phyloP scores from a whole-genome alignment of 2,329 filamentous ascomycete genomes.

The Monosporascus sp. region DNA sequence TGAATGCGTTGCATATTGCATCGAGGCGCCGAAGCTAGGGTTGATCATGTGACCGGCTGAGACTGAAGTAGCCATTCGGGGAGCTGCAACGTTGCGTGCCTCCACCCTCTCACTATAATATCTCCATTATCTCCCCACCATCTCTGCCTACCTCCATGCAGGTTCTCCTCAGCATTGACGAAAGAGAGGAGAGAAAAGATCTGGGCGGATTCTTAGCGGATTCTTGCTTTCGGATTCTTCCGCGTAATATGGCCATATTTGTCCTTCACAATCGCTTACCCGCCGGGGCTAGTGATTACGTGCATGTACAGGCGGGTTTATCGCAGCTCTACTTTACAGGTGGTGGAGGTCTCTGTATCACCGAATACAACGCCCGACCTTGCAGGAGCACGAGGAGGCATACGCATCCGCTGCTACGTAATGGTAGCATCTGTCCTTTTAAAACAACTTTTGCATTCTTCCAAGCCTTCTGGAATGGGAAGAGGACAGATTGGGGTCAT shows the following conservation, averaged over 20 bases:
- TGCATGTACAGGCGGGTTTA: constrained; percentile 17
- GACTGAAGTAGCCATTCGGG: background rate
- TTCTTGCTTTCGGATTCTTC: constrained; percentile 11
- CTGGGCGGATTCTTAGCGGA: constrained; percentile 6
- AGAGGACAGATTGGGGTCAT: background rate
- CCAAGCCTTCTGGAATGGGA: background rate
- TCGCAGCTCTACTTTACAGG: background rate
- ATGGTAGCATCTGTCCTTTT: background rate
- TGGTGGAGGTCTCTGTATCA: background rate
- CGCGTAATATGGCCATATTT: constrained; percentile 2
- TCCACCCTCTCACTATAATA: no score
- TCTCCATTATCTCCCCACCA: background rate
- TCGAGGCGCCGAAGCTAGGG: background rate
- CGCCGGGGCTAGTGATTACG: constrained; percentile 25
- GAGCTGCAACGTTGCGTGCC: background rate
- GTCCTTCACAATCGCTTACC: constrained; percentile 15
- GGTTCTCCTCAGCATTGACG: background rate
- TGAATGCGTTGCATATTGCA: background rate
- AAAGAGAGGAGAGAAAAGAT: background rate
- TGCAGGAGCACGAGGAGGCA: background rate
- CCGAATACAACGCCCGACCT: background rate
- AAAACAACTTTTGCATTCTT: background rate
- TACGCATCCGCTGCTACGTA: background rate
- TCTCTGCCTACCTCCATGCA: background rate
- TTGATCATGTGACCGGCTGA: background rate